Percentiles rank a stretch among this genome's conserved stretches.
Conservation (phyloP, 1,139 yeast genomes). For the Pneumocystis jirovecii region DNA sequence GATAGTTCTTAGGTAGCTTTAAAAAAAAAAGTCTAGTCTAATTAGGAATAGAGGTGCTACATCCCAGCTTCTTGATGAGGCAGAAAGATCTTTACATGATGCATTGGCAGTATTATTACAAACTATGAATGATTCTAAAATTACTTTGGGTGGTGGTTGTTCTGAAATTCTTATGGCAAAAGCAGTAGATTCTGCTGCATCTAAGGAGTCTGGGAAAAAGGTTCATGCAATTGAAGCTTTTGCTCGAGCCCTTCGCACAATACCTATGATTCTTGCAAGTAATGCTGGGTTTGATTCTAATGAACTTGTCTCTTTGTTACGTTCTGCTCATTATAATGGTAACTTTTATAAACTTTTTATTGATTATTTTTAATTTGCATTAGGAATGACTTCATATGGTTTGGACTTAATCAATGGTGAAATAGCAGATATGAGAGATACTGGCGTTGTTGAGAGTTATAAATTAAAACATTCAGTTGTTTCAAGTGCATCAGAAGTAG, state of each 20-base stretch:
- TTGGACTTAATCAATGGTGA: slow-evolving; percentile 70
- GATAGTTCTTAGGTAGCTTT: slow-evolving; percentile 35
- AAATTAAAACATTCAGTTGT: slow-evolving; percentile 89
- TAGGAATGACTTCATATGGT: slow-evolving; percentile 62
- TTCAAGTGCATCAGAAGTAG: slow-evolving; percentile 93
- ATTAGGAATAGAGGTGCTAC: slow-evolving; percentile 65
- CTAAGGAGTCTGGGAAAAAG: slow-evolving; percentile 84
- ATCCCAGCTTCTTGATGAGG: slow-evolving; percentile 88
- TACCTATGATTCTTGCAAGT: slow-evolving; percentile 90
- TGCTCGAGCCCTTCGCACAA: slow-evolving; percentile 83
- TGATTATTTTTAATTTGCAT: not conserved
- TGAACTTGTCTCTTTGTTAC: slow-evolving; percentile 76
- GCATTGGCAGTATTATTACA: slow-evolving; percentile 91
- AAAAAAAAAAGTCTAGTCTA: slow-evolving; percentile 19
- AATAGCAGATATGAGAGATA: slow-evolving; percentile 85
- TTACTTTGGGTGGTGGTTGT: slow-evolving; percentile 95
- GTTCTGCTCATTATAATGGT: slow-evolving; percentile 88
- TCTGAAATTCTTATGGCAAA: slow-evolving; percentile 96
- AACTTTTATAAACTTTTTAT: not conserved
- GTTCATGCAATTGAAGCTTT: slow-evolving; percentile 89
- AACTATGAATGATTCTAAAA: slow-evolving; percentile 86
- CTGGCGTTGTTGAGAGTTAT: slow-evolving; percentile 83
- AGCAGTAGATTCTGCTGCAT: slow-evolving; percentile 92
- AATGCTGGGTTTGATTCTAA: slow-evolving; percentile 95
- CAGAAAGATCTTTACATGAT: slow-evolving; percentile 93